Conservation (phyloP, 2,329 filamentous ascomycete genomes). For the Xylaria sp. region DNA sequence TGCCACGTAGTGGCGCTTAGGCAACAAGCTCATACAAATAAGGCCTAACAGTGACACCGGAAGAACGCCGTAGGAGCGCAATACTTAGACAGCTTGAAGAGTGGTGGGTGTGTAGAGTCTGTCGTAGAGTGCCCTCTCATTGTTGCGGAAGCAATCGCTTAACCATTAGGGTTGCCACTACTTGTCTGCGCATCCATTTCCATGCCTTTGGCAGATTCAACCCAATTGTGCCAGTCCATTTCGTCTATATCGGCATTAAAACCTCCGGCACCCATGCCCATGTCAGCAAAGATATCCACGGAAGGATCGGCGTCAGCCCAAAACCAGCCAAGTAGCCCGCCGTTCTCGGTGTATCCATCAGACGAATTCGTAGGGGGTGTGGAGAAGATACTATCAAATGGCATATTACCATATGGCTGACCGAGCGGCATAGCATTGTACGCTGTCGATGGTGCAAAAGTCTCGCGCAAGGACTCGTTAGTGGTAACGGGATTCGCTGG, state of each 20-base stretch:
- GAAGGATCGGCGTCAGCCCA: conserved; percentile 42
- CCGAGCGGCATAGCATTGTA: not conserved
- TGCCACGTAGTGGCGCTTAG: not conserved
- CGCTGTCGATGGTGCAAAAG: not conserved
- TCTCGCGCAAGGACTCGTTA: not conserved
- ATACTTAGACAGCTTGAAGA: not conserved
- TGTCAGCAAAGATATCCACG: conserved; percentile 33
- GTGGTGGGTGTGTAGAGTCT: not conserved
- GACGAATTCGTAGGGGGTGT: conserved; percentile 6
- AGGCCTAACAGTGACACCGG: not conserved
- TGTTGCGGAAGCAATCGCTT: not conserved
- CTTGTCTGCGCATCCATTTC: conserved; percentile 30
- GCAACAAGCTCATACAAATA: not conserved
- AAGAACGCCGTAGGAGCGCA: not conserved
- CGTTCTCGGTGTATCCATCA: conserved; percentile 5
- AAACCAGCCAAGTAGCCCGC: conserved; percentile 41
- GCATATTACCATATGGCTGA: not conserved
- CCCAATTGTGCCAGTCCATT: conserved; percentile 46
- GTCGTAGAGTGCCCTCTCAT: not conserved
- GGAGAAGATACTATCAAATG: conserved; percentile 1
- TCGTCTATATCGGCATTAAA: conserved; percentile 42
- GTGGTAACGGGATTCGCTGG: not conserved
- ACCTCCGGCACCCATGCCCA: conserved; percentile 28
- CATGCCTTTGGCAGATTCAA: conserved; percentile 42
- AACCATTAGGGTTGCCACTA: not conserved